phyloP scores from a whole-genome alignment of 768 basidiomycete species.

The Russula emetica region DNA sequence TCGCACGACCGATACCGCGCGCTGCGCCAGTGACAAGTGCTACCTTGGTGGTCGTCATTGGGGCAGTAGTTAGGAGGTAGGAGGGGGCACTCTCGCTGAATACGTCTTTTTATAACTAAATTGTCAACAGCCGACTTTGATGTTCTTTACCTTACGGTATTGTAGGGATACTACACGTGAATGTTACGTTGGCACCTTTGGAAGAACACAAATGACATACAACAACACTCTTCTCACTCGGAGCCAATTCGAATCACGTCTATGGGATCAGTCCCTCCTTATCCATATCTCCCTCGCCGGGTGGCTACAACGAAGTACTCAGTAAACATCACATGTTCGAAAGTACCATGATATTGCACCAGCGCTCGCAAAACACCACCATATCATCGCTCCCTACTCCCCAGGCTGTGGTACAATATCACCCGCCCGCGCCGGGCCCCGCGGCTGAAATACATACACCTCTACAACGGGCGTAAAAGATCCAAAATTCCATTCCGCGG shows the following conservation, averaged over 20 bases:
- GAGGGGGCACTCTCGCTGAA: no score
- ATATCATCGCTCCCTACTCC: slow-evolving; percentile 51
- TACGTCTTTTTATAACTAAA: no score
- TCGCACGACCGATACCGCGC: slow-evolving; percentile 28
- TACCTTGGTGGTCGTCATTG: slow-evolving; percentile 16
- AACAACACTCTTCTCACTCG: slow-evolving; percentile 1
- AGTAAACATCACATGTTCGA: slow-evolving; percentile 12
- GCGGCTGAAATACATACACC: slow-evolving; percentile 61
- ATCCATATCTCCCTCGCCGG: slow-evolving; percentile 73
- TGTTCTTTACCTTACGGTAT: background rate
- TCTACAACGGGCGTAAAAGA: slow-evolving; percentile 63
- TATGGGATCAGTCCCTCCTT: slow-evolving; percentile 54
- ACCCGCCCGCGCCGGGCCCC: no score
- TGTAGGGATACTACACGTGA: no score
- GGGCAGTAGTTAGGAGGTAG: background rate
- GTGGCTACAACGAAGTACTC: slow-evolving; percentile 41
- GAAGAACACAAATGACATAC: background rate
- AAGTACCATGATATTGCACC: slow-evolving; percentile 40
- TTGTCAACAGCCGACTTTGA: background rate
- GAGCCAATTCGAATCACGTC: background rate
- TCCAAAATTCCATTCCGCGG: slow-evolving; percentile 51
- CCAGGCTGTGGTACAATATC: slow-evolving; percentile 41
- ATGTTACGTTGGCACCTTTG: no score
- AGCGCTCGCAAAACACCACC: slow-evolving; percentile 74
- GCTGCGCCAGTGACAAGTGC: slow-evolving; percentile 30